phyloP scores from a whole-genome alignment of 306 rosid genomes.

The Lathyrus tuberosus region DNA sequence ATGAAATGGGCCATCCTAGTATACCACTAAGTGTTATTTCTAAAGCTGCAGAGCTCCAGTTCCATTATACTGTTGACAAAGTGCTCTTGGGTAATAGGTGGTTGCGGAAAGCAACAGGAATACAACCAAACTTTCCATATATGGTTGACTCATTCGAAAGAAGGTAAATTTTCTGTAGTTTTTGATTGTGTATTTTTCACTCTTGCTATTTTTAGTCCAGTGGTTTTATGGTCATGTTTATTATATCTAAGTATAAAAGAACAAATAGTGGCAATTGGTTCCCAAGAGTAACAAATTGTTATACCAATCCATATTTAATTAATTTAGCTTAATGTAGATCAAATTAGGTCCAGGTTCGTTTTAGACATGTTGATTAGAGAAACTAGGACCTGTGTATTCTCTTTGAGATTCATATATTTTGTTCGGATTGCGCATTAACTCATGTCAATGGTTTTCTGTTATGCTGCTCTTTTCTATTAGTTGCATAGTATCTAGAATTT shows the following conservation, averaged over 20 bases:
- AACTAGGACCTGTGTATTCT: constrained; percentile 7
- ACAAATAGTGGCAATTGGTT: constrained; percentile 17
- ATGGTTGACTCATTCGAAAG: constrained; percentile 96
- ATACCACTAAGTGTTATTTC: constrained; percentile 92
- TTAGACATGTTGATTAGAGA: not conserved
- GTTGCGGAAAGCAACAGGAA: constrained; percentile 91
- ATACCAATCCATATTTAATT: constrained; percentile 3
- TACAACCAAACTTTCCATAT: constrained; percentile 94
- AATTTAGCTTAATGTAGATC: not conserved
- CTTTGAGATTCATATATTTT: constrained; percentile 5
- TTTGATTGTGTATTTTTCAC: constrained; percentile 19
- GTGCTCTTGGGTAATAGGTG: constrained; percentile 91
- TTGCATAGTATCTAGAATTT: constrained; percentile 13
- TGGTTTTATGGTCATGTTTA: constrained; percentile 20
- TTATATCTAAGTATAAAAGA: not conserved
- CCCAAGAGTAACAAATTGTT: not conserved
- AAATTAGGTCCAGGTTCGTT: constrained; percentile 6
- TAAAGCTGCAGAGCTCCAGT: constrained; percentile 92
- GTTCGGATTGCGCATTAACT: not conserved
- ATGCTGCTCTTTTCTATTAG: constrained; percentile 5
- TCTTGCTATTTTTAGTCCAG: not conserved
- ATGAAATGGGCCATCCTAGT: constrained; percentile 84
- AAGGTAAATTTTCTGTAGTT: constrained; percentile 56
- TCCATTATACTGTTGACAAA: constrained; percentile 79
- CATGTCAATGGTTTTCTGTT: not conserved